phyloP scores from a whole-genome alignment of 305 asterid species.

The Fraxinus floribunda region DNA sequence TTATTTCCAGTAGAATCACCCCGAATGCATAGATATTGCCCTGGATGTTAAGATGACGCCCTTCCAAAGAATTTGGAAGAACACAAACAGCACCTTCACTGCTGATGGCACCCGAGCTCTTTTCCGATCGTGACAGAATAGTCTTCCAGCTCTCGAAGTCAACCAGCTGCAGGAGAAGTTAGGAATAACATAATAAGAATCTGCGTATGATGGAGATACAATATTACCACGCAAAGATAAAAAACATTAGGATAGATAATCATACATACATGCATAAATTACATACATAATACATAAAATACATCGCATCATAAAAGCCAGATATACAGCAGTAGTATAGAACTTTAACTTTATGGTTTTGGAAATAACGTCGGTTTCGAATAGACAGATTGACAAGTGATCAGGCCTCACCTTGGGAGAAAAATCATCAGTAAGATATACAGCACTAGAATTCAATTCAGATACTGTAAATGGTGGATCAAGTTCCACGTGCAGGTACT shows the following conservation, averaged over 20 bases:
- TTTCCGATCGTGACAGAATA: slow-evolving; percentile 71
- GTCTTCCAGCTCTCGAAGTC: slow-evolving; percentile 96
- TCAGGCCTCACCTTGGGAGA: slow-evolving; percentile 71
- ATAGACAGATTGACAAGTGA: not conserved
- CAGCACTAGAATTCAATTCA: slow-evolving; percentile 70
- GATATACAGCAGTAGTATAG: not conserved
- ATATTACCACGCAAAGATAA: not conserved
- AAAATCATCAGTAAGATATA: slow-evolving; percentile 93
- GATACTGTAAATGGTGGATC: slow-evolving; percentile 87
- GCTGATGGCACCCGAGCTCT: slow-evolving; percentile 70
- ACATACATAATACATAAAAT: not conserved
- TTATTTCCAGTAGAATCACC: slow-evolving; percentile 71
- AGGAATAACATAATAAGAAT: not conserved
- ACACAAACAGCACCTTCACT: slow-evolving; percentile 73
- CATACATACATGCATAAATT: not conserved
- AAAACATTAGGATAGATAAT: not conserved
- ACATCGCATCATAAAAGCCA: not conserved
- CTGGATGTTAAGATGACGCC: slow-evolving; percentile 61
- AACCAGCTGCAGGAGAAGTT: slow-evolving; percentile 59
- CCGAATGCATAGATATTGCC: slow-evolving; percentile 87
- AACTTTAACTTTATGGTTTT: not conserved
- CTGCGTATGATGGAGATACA: not conserved
- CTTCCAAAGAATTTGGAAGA: slow-evolving; percentile 72
- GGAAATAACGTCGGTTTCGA: not conserved
- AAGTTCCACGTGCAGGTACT: slow-evolving; percentile 79